Percentiles rank a stretch among this genome's conserved stretches.
phyloP scores from a whole-genome alignment of 805 yeast species.

The Danielozyma ontarioensis region DNA sequence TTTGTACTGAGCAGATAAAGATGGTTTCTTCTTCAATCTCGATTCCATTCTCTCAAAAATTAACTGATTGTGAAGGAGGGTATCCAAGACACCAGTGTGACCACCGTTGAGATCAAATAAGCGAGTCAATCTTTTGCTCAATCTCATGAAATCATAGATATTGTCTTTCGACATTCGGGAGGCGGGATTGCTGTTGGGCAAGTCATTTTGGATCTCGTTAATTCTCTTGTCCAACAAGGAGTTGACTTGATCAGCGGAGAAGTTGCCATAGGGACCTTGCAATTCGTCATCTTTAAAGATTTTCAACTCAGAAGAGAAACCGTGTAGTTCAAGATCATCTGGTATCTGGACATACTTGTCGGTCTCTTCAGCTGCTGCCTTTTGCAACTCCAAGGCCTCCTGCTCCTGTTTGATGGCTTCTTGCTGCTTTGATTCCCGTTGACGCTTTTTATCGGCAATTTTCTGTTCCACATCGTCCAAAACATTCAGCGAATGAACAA shows the following conservation, averaged over 20 bases:
- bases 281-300: conserved; percentile 16
- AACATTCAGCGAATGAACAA: neutral
- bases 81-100: conserved; percentile 4
- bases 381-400: neutral
- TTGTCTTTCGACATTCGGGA: conserved; percentile 9
- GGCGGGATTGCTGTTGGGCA: conserved; percentile 6
- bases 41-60: conserved; percentile 1
- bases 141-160: conserved; percentile 9
- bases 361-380: neutral
- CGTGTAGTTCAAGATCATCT: conserved; percentile 12
- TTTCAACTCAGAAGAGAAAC: conserved; percentile 12
- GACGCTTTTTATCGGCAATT: neutral
- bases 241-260: conserved; percentile 9
- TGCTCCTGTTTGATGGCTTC: neutral
- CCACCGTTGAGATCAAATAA: conserved; percentile 5
- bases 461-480: neutral
- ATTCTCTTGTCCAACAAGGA: conserved; percentile 9
- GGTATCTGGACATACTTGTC: conserved; percentile 12
- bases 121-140: conserved; percentile 10
- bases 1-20: conserved; percentile 12
- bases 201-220: conserved; percentile 4
- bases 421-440: neutral
- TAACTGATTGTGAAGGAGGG: conserved; percentile 1
- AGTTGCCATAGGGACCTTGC: conserved; percentile 3
- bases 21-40: neutral